phyloP scores from a whole-genome alignment of 768 basidiomycete species.

The Leccinum rimulosum region DNA sequence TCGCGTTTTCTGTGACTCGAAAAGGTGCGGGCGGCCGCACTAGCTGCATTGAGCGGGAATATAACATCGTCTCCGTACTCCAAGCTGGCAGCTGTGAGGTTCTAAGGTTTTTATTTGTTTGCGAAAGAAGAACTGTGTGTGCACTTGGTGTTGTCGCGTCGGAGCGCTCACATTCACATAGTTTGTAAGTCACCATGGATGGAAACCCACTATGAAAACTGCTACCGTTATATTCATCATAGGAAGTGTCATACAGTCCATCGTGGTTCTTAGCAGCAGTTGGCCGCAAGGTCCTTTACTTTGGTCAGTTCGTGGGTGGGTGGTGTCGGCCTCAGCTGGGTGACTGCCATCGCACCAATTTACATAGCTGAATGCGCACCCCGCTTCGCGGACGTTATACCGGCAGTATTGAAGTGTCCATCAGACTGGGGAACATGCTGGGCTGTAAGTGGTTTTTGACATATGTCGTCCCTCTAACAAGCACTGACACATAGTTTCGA shows the following conservation, averaged over 20 bases:
- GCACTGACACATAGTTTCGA: too few species aligned
- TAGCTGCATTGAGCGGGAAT: conserved; percentile 28
- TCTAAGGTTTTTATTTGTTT: background rate
- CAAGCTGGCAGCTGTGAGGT: conserved; percentile 36
- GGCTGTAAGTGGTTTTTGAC: conserved; percentile 25
- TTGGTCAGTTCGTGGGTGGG: conserved; percentile 44
- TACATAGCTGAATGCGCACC: conserved; percentile 36
- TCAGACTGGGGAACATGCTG: conserved; percentile 35
- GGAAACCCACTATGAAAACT: conserved; percentile 31
- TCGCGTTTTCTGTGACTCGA: conserved; percentile 35
- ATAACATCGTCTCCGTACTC: conserved; percentile 37
- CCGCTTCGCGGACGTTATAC: conserved; percentile 35
- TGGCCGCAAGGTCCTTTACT: conserved; percentile 31
- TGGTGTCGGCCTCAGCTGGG: conserved; percentile 38
- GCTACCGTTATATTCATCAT: conserved; percentile 28
- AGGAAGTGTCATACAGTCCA: conserved; percentile 33
- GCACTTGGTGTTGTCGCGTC: background rate
- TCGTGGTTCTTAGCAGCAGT: conserved; percentile 28
- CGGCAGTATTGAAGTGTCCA: conserved; percentile 30
- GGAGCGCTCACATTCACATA: conserved; percentile 30
- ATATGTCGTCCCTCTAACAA: background rate
- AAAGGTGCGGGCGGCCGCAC: conserved; percentile 19
- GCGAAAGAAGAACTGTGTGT: background rate
- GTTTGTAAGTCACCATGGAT: conserved; percentile 31
- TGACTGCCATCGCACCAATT: too few species aligned